phyloP scores from a whole-genome alignment of 2,329 filamentous ascomycete species.

The Aspergillus uvarum region DNA sequence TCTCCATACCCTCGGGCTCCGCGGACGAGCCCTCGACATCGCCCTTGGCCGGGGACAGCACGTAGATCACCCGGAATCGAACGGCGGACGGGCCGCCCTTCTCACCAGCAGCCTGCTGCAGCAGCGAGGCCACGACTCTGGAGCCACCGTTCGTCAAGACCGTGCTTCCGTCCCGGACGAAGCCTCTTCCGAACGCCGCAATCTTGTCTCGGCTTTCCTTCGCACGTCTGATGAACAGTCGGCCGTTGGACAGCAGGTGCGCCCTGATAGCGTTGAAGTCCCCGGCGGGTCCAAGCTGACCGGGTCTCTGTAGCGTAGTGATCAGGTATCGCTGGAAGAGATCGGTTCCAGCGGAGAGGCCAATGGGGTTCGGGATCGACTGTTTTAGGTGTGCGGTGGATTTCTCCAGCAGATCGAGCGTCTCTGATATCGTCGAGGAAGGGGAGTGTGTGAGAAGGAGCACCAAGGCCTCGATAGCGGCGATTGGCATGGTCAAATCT shows the following conservation, averaged over 20 bases:
- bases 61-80: conserved; percentile 81
- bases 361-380: conserved; percentile 82
- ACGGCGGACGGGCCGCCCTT: conserved; percentile 57
- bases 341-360: conserved; percentile 88
- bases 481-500: conserved; percentile 91
- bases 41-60: conserved; percentile 47
- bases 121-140: conserved; percentile 74
- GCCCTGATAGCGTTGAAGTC: conserved; percentile 80
- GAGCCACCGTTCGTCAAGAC: conserved; percentile 91
- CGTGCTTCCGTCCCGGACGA: conserved; percentile 74
- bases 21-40: conserved; percentile 28
- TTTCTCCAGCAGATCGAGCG: conserved; percentile 76
- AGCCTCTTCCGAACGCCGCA: conserved; percentile 72
- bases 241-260: conserved; percentile 81
- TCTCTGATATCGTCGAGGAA: conserved; percentile 88
- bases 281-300: conserved; percentile 52
- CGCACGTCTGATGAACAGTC: conserved; percentile 81
- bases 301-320: conserved; percentile 61
- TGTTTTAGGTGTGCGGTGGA: conserved; percentile 76
- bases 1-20: conserved; percentile 64
- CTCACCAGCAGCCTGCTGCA: conserved; percentile 71
- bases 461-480: conserved; percentile 88
- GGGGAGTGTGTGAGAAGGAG: conserved; percentile 76
- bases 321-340: conserved; percentile 94
- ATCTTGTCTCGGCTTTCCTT: conserved; percentile 83